Conservation (phyloP, 768 basidiomycete genomes). For the Trametes maxima region DNA sequence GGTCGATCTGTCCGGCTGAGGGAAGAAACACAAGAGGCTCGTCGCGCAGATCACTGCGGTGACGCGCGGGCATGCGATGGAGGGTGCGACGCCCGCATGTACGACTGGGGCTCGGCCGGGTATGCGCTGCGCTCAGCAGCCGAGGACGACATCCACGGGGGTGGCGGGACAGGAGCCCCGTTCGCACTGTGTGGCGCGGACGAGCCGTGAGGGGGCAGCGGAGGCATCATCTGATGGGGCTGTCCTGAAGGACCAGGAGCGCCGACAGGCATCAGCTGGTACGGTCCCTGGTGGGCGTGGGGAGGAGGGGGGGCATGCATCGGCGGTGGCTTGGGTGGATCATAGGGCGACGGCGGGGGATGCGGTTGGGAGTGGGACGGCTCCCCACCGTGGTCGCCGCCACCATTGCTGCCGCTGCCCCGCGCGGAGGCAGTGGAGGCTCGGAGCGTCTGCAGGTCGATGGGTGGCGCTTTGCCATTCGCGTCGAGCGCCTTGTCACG, state of each 20-base stretch:
- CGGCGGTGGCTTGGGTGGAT: constrained; percentile 22
- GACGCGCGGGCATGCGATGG: constrained; percentile 42
- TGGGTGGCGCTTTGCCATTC: constrained; percentile 56
- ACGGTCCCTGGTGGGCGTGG: constrained; percentile 22
- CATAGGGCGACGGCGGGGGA: constrained; percentile 21
- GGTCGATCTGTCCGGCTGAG: constrained; percentile 4
- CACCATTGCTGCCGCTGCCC: constrained; percentile 14
- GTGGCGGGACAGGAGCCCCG: constrained; percentile 22
- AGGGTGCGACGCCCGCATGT: constrained; percentile 47
- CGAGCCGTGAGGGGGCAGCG: constrained; percentile 21
- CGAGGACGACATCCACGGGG: constrained; percentile 27
- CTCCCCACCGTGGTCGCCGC: constrained; percentile 16
- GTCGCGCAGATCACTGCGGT: constrained; percentile 29
- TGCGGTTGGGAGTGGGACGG: constrained; percentile 16
- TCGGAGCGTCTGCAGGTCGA: constrained; percentile 77
- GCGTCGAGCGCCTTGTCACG: constrained; percentile 59
- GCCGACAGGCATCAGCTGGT: constrained; percentile 27
- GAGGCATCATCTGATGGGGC: constrained; percentile 28
- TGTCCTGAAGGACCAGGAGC: constrained; percentile 12
- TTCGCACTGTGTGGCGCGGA: constrained; percentile 21
- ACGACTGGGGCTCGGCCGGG: constrained; percentile 44
- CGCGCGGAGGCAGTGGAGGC: constrained; percentile 47
- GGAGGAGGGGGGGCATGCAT: constrained; percentile 13
- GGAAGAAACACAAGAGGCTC: background rate
- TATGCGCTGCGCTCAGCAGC: constrained; percentile 17